Conservation (phyloP, 1,284 basidiomycete species). For the Heterobasidion irregulare region DNA sequence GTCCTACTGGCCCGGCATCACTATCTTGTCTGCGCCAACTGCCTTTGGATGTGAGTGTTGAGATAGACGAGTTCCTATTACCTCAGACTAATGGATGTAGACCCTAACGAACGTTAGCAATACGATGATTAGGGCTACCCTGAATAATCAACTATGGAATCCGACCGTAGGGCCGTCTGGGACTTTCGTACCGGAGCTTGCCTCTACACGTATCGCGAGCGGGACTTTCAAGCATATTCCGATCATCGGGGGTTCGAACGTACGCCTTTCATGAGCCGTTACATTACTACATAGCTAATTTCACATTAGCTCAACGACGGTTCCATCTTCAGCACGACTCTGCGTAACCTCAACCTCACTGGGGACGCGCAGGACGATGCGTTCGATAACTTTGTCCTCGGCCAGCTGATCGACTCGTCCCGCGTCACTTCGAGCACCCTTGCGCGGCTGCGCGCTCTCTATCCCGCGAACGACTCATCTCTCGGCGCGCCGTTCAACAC, state of each 20-base stretch:
- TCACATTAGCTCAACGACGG: constrained; percentile 51
- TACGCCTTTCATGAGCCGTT: no score
- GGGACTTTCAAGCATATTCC: constrained; percentile 47
- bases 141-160: constrained; percentile 50
- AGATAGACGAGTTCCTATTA: no score
- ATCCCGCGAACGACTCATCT: constrained; percentile 36
- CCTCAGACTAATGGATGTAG: constrained; percentile 23
- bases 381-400: constrained; percentile 35
- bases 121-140: constrained; percentile 30
- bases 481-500: constrained; percentile 36
- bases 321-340: constrained; percentile 28
- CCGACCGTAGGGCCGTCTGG: constrained; percentile 37
- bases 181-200: constrained; percentile 37
- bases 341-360: constrained; percentile 26
- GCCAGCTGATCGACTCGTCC: constrained; percentile 33
- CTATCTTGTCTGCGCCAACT: constrained; percentile 4
- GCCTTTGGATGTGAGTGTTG: constrained; percentile 18
- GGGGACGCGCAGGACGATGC: constrained; percentile 26
- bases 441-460: constrained; percentile 27
- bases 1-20: neutral
- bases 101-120: constrained; percentile 37
- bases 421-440: constrained; percentile 19
- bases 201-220: constrained; percentile 34
- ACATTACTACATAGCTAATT: no score
- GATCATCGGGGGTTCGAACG: constrained; percentile 45